Evolutionary conservation across 1,284 basidiomycete genomes (phyloP).

Genomic region (Peniophora sp.): DNA sequence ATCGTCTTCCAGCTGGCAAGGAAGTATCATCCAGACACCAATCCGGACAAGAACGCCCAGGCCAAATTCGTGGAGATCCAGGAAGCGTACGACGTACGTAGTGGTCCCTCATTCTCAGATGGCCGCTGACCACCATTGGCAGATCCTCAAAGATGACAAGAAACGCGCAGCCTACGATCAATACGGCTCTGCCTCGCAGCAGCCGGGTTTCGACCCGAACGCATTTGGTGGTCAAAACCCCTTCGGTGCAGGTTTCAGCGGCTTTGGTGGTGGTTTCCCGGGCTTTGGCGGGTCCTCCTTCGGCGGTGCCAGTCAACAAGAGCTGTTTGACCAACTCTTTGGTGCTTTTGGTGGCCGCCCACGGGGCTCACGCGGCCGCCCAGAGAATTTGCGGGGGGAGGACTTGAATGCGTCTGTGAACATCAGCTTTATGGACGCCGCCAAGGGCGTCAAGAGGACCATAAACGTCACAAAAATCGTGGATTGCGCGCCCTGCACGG

Average conservation of each 20-base stretch:
- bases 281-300: constrained; percentile 49
- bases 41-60: constrained; percentile 86
- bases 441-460: constrained; percentile 79
- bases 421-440: constrained; percentile 88
- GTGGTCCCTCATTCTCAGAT: constrained; percentile 8
- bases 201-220: constrained; percentile 90
- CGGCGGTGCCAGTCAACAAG: constrained; percentile 33
- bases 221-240: constrained; percentile 46
- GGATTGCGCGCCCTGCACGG: constrained; percentile 81
- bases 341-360: constrained; percentile 54
- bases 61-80: constrained; percentile 97
- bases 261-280: constrained; percentile 62
- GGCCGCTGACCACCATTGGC: background rate
- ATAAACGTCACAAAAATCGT: constrained; percentile 79
- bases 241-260: constrained; percentile 54
- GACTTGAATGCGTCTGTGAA: constrained; percentile 79
- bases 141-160: constrained; percentile 91
- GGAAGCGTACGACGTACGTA: constrained; percentile 88
- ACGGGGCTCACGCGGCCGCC: constrained; percentile 22
- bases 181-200: constrained; percentile 90
- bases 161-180: constrained; percentile 92
- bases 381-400: constrained; percentile 62
- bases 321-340: constrained; percentile 89
- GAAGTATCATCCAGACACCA: constrained; percentile 97
- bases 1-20: constrained; percentile 71